Evolutionary conservation across 2,329 filamentous ascomycete genomes (phyloP).

Genomic region (Aspergillus proliferans): DNA sequence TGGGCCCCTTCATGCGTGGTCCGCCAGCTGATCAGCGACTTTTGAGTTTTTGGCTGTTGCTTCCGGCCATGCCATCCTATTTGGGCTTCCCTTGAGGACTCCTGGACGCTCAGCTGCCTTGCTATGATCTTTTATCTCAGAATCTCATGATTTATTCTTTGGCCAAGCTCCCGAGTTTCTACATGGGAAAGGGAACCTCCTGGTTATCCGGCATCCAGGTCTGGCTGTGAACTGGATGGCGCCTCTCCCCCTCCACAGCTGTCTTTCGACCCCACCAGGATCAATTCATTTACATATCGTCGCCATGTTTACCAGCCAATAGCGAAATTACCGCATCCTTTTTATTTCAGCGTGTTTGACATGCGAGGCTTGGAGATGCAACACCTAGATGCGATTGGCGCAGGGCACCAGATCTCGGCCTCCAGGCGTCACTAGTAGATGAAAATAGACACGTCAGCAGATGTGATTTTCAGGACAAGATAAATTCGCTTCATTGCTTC

Average conservation of each 20-base stretch:
- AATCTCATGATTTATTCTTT: not conserved
- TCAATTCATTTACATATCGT: not conserved
- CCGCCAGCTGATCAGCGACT: constrained; percentile 1
- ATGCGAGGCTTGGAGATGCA: constrained; percentile 7
- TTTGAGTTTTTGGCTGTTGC: not conserved
- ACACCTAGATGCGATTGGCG: constrained; percentile 6
- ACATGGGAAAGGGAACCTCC: not conserved
- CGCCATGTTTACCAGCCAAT: constrained; percentile 2
- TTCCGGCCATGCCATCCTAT: not conserved
- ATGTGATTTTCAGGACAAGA: constrained; percentile 1
- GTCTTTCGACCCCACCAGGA: not conserved
- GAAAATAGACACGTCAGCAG: constrained; percentile 8
- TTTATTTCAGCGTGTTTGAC: constrained; percentile 1
- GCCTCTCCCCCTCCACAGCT: not conserved
- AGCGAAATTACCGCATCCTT: constrained; percentile 1
- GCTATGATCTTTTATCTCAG: not conserved
- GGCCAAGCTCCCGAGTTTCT: not conserved
- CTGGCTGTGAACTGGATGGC: not conserved
- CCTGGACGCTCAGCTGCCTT: not conserved
- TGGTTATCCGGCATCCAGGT: not conserved
- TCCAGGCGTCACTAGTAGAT: constrained; percentile 3
- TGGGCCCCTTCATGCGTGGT: not conserved
- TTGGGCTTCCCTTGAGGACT: constrained; percentile 1
- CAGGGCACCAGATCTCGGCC: constrained; percentile 7
- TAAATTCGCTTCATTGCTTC: constrained; percentile 6